phyloP scores from a whole-genome alignment of 106 monocot species.

The Acanthochlamys bracteata region DNA sequence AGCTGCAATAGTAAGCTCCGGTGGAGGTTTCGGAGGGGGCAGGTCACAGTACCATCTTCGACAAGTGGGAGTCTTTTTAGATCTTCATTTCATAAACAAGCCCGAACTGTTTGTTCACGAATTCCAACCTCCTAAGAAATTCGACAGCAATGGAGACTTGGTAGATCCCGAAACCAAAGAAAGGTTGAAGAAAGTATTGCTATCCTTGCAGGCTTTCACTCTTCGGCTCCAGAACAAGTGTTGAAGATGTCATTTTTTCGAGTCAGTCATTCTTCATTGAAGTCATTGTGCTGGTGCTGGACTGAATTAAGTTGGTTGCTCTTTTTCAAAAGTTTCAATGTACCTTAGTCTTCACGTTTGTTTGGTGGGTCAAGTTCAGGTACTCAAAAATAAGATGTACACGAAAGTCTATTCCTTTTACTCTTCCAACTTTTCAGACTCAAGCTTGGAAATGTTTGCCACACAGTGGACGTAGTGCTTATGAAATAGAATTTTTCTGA shows the following conservation, averaged over 20 bases:
- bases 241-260: background rate
- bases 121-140: slow-evolving; percentile 30
- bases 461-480: too few relatives aligned
- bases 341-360: too few relatives aligned
- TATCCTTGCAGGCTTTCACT: slow-evolving; percentile 33
- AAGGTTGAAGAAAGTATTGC: slow-evolving; percentile 23
- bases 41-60: slow-evolving; percentile 43
- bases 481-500: too few relatives aligned
- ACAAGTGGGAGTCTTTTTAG: slow-evolving; percentile 38
- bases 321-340: too few relatives aligned
- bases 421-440: too few relatives aligned
- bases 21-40: slow-evolving; percentile 34
- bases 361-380: too few relatives aligned
- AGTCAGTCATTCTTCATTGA: too few relatives aligned
- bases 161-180: slow-evolving; percentile 28
- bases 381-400: too few relatives aligned
- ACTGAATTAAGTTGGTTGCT: too few relatives aligned
- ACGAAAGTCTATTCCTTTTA: too few relatives aligned
- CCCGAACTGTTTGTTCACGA: slow-evolving; percentile 31
- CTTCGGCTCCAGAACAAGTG: slow-evolving; percentile 10
- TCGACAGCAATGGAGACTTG: slow-evolving; percentile 39
- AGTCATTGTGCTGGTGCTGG: too few relatives aligned
- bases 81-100: slow-evolving; percentile 59
- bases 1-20: slow-evolving; percentile 40
- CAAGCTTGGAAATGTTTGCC: too few relatives aligned